phyloP scores from a whole-genome alignment of 805 yeast genomes.

The Dipodascus albidus region DNA sequence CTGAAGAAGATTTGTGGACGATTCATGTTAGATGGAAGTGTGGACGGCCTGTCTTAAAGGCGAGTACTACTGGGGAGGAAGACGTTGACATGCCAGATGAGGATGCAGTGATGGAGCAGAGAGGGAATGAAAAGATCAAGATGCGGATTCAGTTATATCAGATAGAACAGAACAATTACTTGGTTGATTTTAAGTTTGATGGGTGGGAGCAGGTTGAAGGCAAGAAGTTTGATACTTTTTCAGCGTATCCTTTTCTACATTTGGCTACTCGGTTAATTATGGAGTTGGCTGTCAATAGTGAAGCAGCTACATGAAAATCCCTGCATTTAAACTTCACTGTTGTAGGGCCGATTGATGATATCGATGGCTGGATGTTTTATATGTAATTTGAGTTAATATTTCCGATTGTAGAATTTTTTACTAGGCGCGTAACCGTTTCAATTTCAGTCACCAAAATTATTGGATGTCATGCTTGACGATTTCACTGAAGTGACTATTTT shows the following conservation, averaged over 20 bases:
- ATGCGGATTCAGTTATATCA: slow-evolving; percentile 96
- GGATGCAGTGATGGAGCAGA: slow-evolving; percentile 15
- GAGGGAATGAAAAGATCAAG: slow-evolving; percentile 70
- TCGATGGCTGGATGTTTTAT: no score
- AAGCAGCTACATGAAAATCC: no score
- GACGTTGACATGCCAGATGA: no score
- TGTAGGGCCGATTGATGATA: no score
- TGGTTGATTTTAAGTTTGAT: slow-evolving; percentile 95
- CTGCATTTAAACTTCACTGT: no score
- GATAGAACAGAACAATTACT: slow-evolving; percentile 87
- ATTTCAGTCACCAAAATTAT: no score
- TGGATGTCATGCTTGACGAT: no score
- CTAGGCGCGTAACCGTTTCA: no score
- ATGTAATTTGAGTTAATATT: no score
- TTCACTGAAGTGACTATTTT: no score
- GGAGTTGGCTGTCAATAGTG: slow-evolving; percentile 95
- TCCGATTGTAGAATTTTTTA: no score
- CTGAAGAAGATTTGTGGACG: slow-evolving; percentile 93
- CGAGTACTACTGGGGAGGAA: no score
- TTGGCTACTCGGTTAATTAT: slow-evolving; percentile 83
- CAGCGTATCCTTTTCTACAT: slow-evolving; percentile 92
- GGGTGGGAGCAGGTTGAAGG: slow-evolving; percentile 64
- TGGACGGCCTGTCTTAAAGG: slow-evolving; percentile 15
- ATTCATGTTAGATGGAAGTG: slow-evolving; percentile 94
- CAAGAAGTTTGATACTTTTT: slow-evolving; percentile 59